These are phyloP conservation scores for Talaromyces sp. DNA, from an alignment of 2,329 filamentous ascomycete genomes.

Conservation along the genomic window DNA sequence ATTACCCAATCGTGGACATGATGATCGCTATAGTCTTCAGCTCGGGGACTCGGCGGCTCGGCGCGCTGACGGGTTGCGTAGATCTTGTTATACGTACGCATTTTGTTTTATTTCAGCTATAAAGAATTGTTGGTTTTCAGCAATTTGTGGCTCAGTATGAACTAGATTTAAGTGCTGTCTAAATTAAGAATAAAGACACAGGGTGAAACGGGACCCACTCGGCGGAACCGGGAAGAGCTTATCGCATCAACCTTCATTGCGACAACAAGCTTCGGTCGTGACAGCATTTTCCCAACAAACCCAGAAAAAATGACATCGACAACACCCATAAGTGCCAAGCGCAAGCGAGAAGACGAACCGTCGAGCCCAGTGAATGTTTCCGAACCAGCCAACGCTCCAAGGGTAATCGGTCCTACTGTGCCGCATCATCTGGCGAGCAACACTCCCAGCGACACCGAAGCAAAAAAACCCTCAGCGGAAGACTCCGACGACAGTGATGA, in stretches of 20 bases:
- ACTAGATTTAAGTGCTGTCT: no score
- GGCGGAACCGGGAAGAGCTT: background rate
- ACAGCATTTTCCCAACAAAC: background rate
- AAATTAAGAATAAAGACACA: no score
- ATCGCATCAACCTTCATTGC: background rate
- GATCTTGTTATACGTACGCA: no score
- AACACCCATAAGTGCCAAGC: background rate
- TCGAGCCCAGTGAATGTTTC: background rate
- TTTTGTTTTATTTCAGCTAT: no score
- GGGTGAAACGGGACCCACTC: background rate
- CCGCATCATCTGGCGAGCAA: background rate
- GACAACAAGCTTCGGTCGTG: background rate
- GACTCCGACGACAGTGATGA: slow-evolving; percentile 23
- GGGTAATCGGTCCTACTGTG: background rate
- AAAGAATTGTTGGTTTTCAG: no score
- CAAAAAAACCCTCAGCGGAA: background rate
- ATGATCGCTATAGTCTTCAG: no score
- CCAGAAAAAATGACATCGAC: background rate
- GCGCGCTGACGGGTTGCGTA: no score
- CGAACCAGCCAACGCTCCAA: background rate
- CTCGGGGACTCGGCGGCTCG: no score
- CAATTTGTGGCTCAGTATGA: no score
- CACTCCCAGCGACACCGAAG: background rate
- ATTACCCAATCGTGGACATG: no score
- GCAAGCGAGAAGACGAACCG: background rate